Base-by-base conservation (phyloP, 2,329 filamentous ascomycete species). In the Aspergillus latus region DNA sequence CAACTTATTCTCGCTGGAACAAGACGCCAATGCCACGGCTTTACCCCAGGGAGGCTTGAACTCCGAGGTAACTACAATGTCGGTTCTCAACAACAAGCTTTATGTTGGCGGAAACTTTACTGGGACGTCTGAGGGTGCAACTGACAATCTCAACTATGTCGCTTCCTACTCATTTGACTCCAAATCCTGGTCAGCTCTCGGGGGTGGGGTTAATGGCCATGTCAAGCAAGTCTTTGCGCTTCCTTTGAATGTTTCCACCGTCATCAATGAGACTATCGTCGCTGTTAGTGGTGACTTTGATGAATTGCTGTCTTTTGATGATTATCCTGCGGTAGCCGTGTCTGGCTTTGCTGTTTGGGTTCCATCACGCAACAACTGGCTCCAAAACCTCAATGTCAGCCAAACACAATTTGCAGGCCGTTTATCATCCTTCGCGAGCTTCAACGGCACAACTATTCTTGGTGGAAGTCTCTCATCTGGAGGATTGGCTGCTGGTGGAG, bases 301-400 rank as follows among this genome's bases (percentile, higher is more conserved):
- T 13, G 78, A 85, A 52, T 84, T 96, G 59, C 82, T 87, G 29
- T 83, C 82, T 0, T 93, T 91, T 64, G 64, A 78, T 36, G 79
- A 79, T 61, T 87, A 87, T 62, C 72, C 80, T 5, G 82, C 85
- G 8, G 80, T 87, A 29, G 66, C 82, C 7, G 88, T 86, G 0
- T 74, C 84, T 49, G 92, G 92, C 2, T 91, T 99, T 66, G 93
- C 91, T 11, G 80, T 97, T 37, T 99, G 94, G 94, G 88, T 97
- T 6, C 90, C 90, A 2, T 95, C 92, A 3, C 80, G 83, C 59
- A 82, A 81, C 56, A 94, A 94, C 69, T 99, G 94, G 94, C 80
- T 99, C 13, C 85, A 91, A 68, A 94, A 95, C 63, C 76, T 97
- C 15, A 73, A 85, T 36, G 77, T 84, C 5, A 76, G 83, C 6